phyloP scores from a whole-genome alignment of 1,284 basidiomycete species.

The Leccinum variabile region DNA sequence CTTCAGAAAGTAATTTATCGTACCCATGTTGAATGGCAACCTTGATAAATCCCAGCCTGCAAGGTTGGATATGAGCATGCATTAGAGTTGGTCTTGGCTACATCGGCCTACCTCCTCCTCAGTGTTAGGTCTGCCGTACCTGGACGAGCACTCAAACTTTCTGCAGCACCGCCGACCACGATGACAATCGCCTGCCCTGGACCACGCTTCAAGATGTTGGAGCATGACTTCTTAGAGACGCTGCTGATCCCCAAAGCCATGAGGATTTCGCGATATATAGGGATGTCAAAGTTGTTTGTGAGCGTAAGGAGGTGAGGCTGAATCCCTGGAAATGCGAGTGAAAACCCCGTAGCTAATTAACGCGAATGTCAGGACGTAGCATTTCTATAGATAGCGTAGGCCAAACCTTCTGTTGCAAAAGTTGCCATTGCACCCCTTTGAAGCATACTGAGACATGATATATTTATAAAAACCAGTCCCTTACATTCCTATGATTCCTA shows the following conservation, averaged over 20 bases:
- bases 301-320: slow-evolving; percentile 92
- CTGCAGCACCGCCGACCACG: slow-evolving; percentile 95
- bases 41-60: slow-evolving; percentile 93
- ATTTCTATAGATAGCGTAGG: slow-evolving; percentile 7
- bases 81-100: not conserved
- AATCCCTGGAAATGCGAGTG: slow-evolving; percentile 87
- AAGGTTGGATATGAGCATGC: slow-evolving; percentile 4
- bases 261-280: slow-evolving; percentile 91
- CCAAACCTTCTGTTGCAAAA: slow-evolving; percentile 85
- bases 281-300: slow-evolving; percentile 86
- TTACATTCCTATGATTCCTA: slow-evolving; percentile 90
- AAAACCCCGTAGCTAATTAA: slow-evolving; percentile 84
- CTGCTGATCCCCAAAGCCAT: slow-evolving; percentile 87
- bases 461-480: slow-evolving; percentile 30
- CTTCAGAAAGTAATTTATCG: slow-evolving; percentile 23
- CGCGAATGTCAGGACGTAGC: slow-evolving; percentile 3
- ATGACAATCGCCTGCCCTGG: slow-evolving; percentile 84
- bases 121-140: slow-evolving; percentile 95
- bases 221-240: slow-evolving; percentile 88
- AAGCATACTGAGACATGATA: not conserved
- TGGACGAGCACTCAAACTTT: slow-evolving; percentile 90
- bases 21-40: slow-evolving; percentile 92
- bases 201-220: slow-evolving; percentile 71
- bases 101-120: slow-evolving; percentile 56
- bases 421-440: slow-evolving; percentile 88